Base-by-base conservation (phyloP, 768 basidiomycete species). In the Leucosporidium yakuticum region DNA sequence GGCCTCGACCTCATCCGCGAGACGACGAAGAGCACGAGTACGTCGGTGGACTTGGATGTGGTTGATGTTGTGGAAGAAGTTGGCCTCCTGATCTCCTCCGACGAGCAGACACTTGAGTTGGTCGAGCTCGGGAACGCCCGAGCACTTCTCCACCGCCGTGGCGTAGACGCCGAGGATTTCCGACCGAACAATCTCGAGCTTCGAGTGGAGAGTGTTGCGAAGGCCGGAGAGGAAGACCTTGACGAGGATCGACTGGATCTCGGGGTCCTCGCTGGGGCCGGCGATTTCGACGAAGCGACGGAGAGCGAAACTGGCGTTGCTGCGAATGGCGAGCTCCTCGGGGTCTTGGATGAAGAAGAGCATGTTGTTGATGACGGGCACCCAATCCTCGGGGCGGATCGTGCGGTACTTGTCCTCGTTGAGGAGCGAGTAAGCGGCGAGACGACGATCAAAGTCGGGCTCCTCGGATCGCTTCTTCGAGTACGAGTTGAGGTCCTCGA, bases 11-110 rank as follows among this genome's bases (percentile, higher is more conserved):
- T 65, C 69, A n/a, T 73, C 72, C 20, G 69, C 68, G 62, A 73
- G 72, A 36, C 72, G 68, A 39, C 72, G 72, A 11, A 73, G 68
- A 0, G 72, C 72, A 9, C 72, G 61, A n/a, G 73, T 62, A 12
- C 74, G 68, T 23, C 71, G 62, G 56, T 92, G 8, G 85, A 85
- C 25, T 79, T 99, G 96, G 54, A 98, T 85, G 76, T 99, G 96
- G 62, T 88, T 85, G 58, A 97, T 86, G 78, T 99, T 99, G 81
- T 87, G 88, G 84, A 99, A 98, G 81, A 98, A 94, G 76, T 88
- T 93, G 39, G 91, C 92, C 78, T 99, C 95, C 59, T 89, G 87
- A 76, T 98, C 93, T 1, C 91, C 94, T 23, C 83, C 85, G 12
- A 89, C 90, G 39, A 97, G 83, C 11, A 98, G 79, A 17, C 86